These are phyloP conservation scores for Scedosporium minutisporum DNA, from an alignment of 2,329 filamentous ascomycete genomes.

Conservation along the genomic window DNA sequence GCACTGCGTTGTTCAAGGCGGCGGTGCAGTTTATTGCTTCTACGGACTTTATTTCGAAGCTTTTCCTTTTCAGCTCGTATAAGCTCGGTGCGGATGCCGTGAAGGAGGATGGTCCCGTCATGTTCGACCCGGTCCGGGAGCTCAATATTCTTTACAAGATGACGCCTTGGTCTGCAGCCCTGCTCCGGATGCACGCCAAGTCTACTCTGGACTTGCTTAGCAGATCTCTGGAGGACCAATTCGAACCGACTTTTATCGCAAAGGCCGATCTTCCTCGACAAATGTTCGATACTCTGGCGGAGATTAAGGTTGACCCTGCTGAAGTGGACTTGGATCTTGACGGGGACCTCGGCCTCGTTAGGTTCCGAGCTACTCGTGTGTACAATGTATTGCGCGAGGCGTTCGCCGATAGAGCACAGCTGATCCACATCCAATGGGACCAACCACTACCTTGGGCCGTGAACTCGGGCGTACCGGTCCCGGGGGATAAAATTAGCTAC, in stretches of 20 bases:
- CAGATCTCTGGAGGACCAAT: slow-evolving; percentile 66
- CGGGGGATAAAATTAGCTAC: slow-evolving; percentile 15
- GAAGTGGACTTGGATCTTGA: not conserved
- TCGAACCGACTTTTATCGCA: slow-evolving; percentile 73
- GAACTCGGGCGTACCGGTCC: slow-evolving; percentile 7
- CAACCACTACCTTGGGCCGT: slow-evolving; percentile 20
- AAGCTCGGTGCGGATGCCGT: slow-evolving; percentile 28
- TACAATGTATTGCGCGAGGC: slow-evolving; percentile 60
- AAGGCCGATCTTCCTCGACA: slow-evolving; percentile 45
- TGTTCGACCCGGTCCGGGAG: slow-evolving; percentile 67
- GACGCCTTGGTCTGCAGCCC: slow-evolving; percentile 69
- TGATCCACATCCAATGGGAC: slow-evolving; percentile 49
- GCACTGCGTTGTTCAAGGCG: slow-evolving; percentile 91
- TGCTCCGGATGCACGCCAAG: slow-evolving; percentile 65
- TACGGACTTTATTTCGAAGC: slow-evolving; percentile 60
- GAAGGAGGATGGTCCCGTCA: slow-evolving; percentile 48
- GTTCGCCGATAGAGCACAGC: slow-evolving; percentile 62
- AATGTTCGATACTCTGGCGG: slow-evolving; percentile 39
- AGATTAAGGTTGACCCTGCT: slow-evolving; percentile 15
- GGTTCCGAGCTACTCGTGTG: slow-evolving; percentile 44
- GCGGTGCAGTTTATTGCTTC: slow-evolving; percentile 77
- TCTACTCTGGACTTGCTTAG: slow-evolving; percentile 67
- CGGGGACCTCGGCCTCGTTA: slow-evolving; percentile 28
- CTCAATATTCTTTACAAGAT: slow-evolving; percentile 88
- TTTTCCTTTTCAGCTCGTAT: slow-evolving; percentile 43